Evolutionary conservation across 2,329 filamentous ascomycete species (phyloP), one percentile per base, ranked within the genome.

Genomic region (Xylaria sp.): DNA sequence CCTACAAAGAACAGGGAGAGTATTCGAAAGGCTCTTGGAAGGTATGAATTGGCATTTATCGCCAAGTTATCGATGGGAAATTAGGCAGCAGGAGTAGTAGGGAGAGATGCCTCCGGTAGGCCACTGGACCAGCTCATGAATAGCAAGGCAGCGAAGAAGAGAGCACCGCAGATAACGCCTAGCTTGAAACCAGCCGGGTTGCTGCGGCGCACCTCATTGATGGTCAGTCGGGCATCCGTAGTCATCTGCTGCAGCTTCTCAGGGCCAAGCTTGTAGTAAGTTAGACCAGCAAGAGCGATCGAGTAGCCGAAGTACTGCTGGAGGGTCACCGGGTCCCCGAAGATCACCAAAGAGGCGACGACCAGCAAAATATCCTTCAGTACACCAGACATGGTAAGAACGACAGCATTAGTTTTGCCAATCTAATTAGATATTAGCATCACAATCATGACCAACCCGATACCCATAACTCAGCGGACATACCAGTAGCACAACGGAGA

Each of bases 401-500:
- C 90, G 61, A 92, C 85, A 59, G 90, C 91, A 2, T 90, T 92
- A n/a, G 90, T 92, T 82, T 90, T 90, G 80, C 90, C 90, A 76
- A 92, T 92, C 77, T 78, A 53, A 55, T 32, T 44, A 8, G 13
- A 5, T 16, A 50, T 71, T 66, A 71, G 64, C 25, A 42, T 50
- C 12, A 21, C 2, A n/a, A 50, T 35, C 0, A 37, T 47, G 6
- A 35, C 32, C 23, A 32, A 29, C 35, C 8, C 18, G 29, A 40
- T 2, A n/a, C 18, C n/a, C 48, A 21, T 37, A 21, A 29, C 10
- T 25, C 25, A 37, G 5, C 2, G 13, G 44, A 84, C 91, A 78
- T 87, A 95, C 92, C 82, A 97, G 79, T 82, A 94, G 93, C 23
- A 96, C 93, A 70, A 93, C 93, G 55, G 92, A 92, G 40, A 97